Evolutionary conservation across 2,329 filamentous ascomycete species (phyloP).

Genomic region (Trichoderma asperellum): DNA sequence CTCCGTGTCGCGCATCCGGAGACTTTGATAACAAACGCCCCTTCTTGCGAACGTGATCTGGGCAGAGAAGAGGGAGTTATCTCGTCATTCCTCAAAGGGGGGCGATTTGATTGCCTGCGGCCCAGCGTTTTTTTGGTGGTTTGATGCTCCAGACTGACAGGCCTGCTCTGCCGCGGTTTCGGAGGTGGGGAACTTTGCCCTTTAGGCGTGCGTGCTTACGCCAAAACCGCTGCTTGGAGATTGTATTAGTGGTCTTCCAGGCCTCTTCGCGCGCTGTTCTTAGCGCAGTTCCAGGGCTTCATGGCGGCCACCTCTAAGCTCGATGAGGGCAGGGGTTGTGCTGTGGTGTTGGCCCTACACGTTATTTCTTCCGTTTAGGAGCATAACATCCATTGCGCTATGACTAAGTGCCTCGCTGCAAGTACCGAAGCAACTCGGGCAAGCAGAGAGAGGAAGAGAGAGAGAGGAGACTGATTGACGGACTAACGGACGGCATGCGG

Average conservation of each 20-base stretch:
- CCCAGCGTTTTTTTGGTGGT: not conserved
- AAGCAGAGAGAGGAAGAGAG: not conserved
- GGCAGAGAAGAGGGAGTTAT: not conserved
- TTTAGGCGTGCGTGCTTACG: not conserved
- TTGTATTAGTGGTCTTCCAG: not conserved
- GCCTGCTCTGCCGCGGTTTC: constrained; percentile 1
- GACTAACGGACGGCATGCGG: not conserved
- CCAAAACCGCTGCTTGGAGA: not conserved
- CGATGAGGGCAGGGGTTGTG: not conserved
- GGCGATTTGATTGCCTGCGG: not conserved
- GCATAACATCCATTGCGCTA: not conserved
- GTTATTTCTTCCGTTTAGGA: not conserved
- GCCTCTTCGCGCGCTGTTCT: not conserved
- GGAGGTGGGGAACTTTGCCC: constrained; percentile 8
- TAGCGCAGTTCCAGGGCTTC: not conserved
- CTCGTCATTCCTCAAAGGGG: constrained; percentile 17
- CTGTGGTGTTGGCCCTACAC: not conserved
- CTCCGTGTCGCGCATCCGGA: constrained; percentile 16
- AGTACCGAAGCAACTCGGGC: not conserved
- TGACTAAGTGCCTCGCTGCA: not conserved
- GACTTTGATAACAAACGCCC: not conserved
- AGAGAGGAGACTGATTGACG: not conserved
- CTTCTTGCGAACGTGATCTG: not conserved
- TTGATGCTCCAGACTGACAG: not conserved
- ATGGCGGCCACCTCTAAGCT: not conserved